These are phyloP conservation scores for Phytomonas francai DNA, from an alignment of 208 protist species.

Conservation along the genomic window DNA sequence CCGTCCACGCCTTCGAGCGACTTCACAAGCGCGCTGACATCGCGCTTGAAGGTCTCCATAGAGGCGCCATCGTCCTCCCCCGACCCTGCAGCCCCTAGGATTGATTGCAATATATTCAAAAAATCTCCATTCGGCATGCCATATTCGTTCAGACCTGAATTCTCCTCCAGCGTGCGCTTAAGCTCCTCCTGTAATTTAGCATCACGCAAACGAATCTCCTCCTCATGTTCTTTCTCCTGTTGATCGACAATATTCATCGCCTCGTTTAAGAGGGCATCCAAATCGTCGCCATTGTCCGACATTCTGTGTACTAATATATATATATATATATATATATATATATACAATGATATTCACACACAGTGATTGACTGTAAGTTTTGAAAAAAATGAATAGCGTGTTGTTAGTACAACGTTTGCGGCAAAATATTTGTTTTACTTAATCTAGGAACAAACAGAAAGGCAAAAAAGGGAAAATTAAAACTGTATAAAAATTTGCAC, in stretches of 20 bases:
- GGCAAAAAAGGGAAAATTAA: background rate
- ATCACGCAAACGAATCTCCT: conserved; percentile 37
- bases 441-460: background rate
- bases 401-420: background rate
- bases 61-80: conserved; percentile 15
- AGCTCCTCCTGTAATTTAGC: conserved; percentile 44
- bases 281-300: conserved; percentile 43
- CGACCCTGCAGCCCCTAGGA: conserved; percentile 16
- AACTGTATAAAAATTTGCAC: background rate
- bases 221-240: conserved; percentile 59
- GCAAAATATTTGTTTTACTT: background rate
- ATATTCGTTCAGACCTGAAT: conserved; percentile 8
- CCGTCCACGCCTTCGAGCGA: conserved; percentile 30
- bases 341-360: background rate
- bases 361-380: background rate
- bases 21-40: conserved; percentile 34
- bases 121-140: conserved; percentile 20
- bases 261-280: conserved; percentile 77
- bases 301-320: conserved; percentile 13
- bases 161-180: conserved; percentile 28
- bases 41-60: conserved; percentile 40
- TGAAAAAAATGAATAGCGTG: background rate
- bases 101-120: conserved; percentile 31
- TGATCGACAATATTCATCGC: conserved; percentile 73
- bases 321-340: background rate